These are phyloP conservation scores for Funneliformis mosseae DNA, from an alignment of 192 early-diverging fungal genomes.

Conservation along the genomic window DNA sequence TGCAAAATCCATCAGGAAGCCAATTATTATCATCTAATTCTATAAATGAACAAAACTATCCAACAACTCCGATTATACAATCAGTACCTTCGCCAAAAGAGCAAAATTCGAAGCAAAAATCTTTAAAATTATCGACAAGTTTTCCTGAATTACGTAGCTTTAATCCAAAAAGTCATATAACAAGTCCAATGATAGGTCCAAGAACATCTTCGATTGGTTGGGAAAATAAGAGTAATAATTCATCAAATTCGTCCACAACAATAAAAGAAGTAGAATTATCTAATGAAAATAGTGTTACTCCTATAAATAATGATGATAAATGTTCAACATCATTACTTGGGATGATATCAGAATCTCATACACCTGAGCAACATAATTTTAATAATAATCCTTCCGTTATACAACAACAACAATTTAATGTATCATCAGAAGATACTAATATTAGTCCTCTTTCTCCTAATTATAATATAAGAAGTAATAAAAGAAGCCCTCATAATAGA, in stretches of 20 bases:
- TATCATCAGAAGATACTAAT: not conserved
- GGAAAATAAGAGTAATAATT: not conserved
- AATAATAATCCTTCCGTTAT: not conserved
- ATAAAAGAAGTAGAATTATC: not conserved
- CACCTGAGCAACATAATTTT: no score
- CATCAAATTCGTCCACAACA: not conserved
- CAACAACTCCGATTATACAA: conserved; percentile 5
- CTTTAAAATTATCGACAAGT: conserved; percentile 14
- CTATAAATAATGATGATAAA: not conserved
- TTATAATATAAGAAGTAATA: not conserved
- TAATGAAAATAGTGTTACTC: not conserved
- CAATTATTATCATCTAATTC: not conserved
- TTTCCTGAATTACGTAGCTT: not conserved
- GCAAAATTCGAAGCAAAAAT: not conserved
- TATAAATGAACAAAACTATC: conserved; percentile 8
- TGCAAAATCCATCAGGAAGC: not conserved
- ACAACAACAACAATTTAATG: not conserved
- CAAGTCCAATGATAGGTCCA: not conserved
- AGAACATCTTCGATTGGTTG: conserved; percentile 16
- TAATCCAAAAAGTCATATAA: not conserved
- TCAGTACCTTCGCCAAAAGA: not conserved
- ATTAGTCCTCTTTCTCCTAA: not conserved
- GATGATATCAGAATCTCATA: not conserved
- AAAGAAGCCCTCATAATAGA: not conserved
- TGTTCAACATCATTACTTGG: not conserved